Percentiles rank a stretch among this genome's conserved stretches.
phyloP scores from a whole-genome alignment of 1,284 basidiomycete genomes.

The Calocybe gambosa region DNA sequence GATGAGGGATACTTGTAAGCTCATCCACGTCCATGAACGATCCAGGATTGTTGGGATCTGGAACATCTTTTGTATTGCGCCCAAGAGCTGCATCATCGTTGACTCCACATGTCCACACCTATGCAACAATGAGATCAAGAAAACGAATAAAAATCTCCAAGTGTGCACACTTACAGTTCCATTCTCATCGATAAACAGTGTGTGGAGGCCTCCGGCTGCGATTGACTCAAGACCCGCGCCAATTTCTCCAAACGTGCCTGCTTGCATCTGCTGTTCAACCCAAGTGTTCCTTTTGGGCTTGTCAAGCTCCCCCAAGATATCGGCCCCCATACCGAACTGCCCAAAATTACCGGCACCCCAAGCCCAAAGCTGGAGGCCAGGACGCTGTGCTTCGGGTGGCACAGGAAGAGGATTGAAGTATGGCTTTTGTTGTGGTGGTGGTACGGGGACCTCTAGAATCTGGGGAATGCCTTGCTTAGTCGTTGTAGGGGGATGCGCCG shows the following conservation, averaged over 20 bases:
- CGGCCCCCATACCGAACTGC: conserved; percentile 80
- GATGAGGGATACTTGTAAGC: conserved; percentile 71
- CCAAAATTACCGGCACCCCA: conserved; percentile 88
- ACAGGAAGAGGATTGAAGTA: conserved; percentile 59
- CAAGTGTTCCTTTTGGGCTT: conserved; percentile 67
- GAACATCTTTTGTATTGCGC: conserved; percentile 67
- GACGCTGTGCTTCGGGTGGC: conserved; percentile 42
- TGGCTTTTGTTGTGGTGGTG: conserved; percentile 38
- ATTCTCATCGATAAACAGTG: conserved; percentile 76
- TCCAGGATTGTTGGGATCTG: conserved; percentile 59
- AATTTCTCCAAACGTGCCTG: conserved; percentile 62
- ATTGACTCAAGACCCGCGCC: conserved; percentile 73
- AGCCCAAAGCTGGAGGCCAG: conserved; percentile 64
- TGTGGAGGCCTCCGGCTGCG: conserved; percentile 81
- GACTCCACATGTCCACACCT: conserved; percentile 86
- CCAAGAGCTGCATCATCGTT: conserved; percentile 93
- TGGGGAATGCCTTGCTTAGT: conserved; percentile 29
- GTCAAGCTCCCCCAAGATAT: conserved; percentile 59
- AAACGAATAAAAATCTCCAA: conserved; percentile 8
- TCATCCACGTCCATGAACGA: conserved; percentile 68
- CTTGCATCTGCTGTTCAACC: conserved; percentile 56
- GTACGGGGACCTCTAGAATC: conserved; percentile 26
- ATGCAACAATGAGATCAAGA: conserved; percentile 5
- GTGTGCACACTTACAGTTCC: conserved; percentile 61
- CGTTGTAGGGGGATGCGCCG: conserved; percentile 21